These are phyloP conservation scores for Lolium rigidum DNA, from an alignment of 176 grass and related monocot species.

Conservation along the genomic window DNA sequence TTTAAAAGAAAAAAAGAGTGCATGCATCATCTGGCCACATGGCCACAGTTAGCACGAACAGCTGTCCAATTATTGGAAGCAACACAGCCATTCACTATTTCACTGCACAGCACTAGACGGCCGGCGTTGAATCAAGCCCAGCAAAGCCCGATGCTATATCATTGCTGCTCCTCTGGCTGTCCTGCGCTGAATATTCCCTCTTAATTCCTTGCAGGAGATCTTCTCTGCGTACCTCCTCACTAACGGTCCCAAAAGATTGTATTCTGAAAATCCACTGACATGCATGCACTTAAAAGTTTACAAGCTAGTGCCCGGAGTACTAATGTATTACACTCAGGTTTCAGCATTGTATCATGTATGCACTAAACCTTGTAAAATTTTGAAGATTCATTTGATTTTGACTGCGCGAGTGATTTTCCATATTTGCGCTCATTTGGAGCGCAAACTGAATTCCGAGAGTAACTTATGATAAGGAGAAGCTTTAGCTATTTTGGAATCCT, in stretches of 20 bases:
- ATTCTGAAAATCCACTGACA: neutral
- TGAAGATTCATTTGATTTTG: neutral
- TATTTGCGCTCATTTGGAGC: no score
- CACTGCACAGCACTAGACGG: slow-evolving; percentile 16
- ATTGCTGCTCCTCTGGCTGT: slow-evolving; percentile 38
- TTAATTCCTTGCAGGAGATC: slow-evolving; percentile 30
- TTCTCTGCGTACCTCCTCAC: neutral
- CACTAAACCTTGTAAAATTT: neutral
- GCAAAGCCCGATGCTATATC: slow-evolving; percentile 35
- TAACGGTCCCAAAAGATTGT: slow-evolving; percentile 6
- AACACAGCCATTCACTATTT: neutral
- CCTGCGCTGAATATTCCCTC: slow-evolving; percentile 35
- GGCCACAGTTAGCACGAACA: neutral
- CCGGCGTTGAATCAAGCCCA: neutral
- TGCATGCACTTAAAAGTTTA: neutral
- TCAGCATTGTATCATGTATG: neutral
- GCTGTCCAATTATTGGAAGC: slow-evolving; percentile 33
- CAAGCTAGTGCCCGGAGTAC: neutral
- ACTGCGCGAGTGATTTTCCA: no score
- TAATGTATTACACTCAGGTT: no score
- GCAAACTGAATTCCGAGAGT: no score
- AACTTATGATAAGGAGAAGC: no score
- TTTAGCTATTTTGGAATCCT: no score
- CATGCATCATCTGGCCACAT: slow-evolving; percentile 17
- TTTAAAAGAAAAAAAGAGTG: neutral